phyloP scores from a whole-genome alignment of 768 basidiomycete genomes.

The Cantharellus cinnabarinus region DNA sequence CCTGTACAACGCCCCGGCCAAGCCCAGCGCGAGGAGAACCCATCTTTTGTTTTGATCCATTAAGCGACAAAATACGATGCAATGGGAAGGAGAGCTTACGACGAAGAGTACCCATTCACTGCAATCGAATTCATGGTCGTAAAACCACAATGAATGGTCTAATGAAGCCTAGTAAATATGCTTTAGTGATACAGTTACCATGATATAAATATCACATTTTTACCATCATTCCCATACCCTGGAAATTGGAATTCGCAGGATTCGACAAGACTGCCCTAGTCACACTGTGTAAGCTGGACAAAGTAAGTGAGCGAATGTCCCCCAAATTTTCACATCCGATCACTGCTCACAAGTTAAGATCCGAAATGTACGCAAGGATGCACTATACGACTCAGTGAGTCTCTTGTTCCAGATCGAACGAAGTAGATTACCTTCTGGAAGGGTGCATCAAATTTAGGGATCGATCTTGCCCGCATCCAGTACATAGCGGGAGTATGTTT shows the following conservation, averaged over 20 bases:
- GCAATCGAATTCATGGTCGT: constrained; percentile 52
- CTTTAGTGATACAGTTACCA: constrained; percentile 42
- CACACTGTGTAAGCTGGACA: neutral
- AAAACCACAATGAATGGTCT: constrained; percentile 67
- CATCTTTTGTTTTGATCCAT: constrained; percentile 23
- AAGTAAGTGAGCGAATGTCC: neutral
- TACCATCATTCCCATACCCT: neutral
- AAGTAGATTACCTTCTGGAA: constrained; percentile 46
- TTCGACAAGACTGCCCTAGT: neutral
- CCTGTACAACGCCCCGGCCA: constrained; percentile 50
- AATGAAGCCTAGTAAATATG: constrained; percentile 53
- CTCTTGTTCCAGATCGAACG: neutral
- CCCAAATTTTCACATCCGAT: neutral
- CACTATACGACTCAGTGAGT: constrained; percentile 24
- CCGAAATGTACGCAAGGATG: constrained; percentile 61
- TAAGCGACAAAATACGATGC: neutral
- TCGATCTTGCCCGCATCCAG: constrained; percentile 61
- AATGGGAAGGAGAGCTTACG: constrained; percentile 23
- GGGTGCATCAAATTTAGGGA: constrained; percentile 42
- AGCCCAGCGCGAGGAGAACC: constrained; percentile 39
- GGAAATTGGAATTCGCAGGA: neutral
- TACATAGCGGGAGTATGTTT: constrained; percentile 23
- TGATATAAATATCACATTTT: neutral
- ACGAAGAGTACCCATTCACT: constrained; percentile 67
- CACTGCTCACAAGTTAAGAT: constrained; percentile 46